A percentile compares a stretch with the other conserved stretches of the same genome.
Evolutionary conservation across 768 basidiomycete genomes (phyloP).

Genomic region (Clathrus columnatus): DNA sequence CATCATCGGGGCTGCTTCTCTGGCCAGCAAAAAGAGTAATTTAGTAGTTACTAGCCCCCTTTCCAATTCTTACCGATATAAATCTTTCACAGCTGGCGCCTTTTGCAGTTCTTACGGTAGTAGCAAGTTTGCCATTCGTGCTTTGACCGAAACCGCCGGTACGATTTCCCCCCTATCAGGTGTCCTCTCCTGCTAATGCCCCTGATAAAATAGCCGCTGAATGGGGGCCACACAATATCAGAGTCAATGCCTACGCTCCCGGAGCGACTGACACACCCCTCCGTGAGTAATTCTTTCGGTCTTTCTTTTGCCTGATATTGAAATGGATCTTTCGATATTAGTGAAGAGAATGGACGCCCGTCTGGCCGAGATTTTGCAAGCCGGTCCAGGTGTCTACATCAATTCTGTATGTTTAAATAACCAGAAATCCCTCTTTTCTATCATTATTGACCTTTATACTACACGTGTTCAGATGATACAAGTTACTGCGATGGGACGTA

Average conservation of each 20-base stretch:
- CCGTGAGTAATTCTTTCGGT: not conserved
- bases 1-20: conserved; percentile 20
- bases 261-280: conserved; percentile 15
- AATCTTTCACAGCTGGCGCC: conserved; percentile 2
- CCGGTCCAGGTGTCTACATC: no score
- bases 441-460: not conserved
- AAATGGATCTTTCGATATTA: no score
- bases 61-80: not conserved
- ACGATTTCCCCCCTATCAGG: not conserved
- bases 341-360: no score
- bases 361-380: no score
- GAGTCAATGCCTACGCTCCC: conserved; percentile 26
- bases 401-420: no score
- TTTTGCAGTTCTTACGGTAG: conserved; percentile 19
- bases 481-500: not conserved
- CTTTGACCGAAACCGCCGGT: conserved; percentile 17
- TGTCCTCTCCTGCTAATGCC: not conserved
- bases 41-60: not conserved
- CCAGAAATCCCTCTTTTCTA: no score
- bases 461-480: not conserved
- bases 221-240: conserved; percentile 25
- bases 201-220: no score
- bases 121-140: conserved; percentile 26
- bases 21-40: conserved; percentile 1
- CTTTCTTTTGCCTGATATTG: no score